Conservation (phyloP, 441 rosid genomes). For the Adansonia madagascariensis region DNA sequence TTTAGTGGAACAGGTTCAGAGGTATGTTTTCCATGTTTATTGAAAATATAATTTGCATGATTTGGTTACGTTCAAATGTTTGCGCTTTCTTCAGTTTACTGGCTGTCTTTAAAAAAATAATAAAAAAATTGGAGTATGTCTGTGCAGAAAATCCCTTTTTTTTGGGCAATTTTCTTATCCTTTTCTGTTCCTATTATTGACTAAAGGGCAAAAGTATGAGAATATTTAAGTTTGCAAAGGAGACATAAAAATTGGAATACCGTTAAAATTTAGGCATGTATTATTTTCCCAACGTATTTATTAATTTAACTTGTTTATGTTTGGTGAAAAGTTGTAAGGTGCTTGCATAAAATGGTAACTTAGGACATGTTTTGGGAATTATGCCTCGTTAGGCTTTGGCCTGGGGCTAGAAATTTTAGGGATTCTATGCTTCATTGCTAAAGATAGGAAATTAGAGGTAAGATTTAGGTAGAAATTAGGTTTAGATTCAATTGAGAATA, state of each 20-base stretch:
- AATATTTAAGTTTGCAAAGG: background rate
- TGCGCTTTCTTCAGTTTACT: background rate
- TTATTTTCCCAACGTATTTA: background rate
- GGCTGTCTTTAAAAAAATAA: background rate
- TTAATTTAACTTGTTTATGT: background rate
- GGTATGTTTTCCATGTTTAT: conserved; percentile 45
- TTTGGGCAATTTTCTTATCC: background rate
- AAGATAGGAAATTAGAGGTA: background rate
- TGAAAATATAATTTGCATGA: background rate
- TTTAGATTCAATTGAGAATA: background rate
- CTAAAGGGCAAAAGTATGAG: background rate
- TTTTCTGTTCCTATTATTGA: background rate
- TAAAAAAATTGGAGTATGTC: background rate
- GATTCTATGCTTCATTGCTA: background rate
- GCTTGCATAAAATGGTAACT: background rate
- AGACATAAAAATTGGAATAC: background rate
- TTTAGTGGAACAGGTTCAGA: conserved; percentile 84
- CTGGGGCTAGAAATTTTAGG: background rate
- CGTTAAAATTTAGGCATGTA: background rate
- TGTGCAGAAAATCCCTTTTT: background rate
- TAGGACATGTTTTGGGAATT: background rate
- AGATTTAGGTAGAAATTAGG: background rate
- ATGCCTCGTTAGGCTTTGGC: background rate
- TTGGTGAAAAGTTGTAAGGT: background rate
- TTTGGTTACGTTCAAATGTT: conserved; percentile 2